phyloP scores from a whole-genome alignment of 1,139 yeast species.

The Geotrichum cucujoidarum region DNA sequence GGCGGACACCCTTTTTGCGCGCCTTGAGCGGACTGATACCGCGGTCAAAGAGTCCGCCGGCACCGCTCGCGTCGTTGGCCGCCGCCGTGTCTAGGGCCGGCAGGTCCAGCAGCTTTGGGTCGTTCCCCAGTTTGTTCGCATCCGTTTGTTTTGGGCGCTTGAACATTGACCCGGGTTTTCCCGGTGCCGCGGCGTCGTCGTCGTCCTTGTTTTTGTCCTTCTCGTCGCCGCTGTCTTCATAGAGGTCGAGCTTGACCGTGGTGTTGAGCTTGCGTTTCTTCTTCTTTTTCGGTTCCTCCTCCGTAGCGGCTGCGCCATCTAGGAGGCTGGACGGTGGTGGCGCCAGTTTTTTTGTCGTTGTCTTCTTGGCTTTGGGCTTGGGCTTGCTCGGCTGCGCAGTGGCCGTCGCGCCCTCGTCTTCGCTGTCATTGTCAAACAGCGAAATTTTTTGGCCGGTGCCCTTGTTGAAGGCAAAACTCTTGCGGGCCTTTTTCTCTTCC shows the following conservation, averaged over 20 bases:
- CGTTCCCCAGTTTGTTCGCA: neutral
- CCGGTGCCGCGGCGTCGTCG: constrained; percentile 24
- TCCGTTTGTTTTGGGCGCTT: constrained; percentile 21
- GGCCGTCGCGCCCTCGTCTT: neutral
- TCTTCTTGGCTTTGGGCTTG: neutral
- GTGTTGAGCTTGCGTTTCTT: constrained; percentile 27
- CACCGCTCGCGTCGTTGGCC: neutral
- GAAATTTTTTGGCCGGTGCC: constrained; percentile 10
- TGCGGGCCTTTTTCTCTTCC: neutral
- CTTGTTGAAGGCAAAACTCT: constrained; percentile 4
- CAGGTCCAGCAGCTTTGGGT: neutral
- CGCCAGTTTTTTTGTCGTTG: neutral
- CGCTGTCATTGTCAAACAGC: constrained; percentile 16
- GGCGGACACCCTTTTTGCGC: constrained; percentile 8
- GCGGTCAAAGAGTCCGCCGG: constrained; percentile 13
- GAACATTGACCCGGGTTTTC: constrained; percentile 25
- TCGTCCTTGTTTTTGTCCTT: constrained; percentile 18
- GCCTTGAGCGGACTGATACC: constrained; percentile 26
- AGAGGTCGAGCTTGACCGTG: constrained; percentile 26
- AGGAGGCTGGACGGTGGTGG: neutral
- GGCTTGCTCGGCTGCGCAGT: neutral
- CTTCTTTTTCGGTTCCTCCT: constrained; percentile 2
- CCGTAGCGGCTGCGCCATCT: neutral
- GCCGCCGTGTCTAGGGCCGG: neutral
- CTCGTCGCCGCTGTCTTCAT: constrained; percentile 1